Conservation (phyloP, 2,329 filamentous ascomycete genomes). For the Lasiodiplodia sp. region DNA sequence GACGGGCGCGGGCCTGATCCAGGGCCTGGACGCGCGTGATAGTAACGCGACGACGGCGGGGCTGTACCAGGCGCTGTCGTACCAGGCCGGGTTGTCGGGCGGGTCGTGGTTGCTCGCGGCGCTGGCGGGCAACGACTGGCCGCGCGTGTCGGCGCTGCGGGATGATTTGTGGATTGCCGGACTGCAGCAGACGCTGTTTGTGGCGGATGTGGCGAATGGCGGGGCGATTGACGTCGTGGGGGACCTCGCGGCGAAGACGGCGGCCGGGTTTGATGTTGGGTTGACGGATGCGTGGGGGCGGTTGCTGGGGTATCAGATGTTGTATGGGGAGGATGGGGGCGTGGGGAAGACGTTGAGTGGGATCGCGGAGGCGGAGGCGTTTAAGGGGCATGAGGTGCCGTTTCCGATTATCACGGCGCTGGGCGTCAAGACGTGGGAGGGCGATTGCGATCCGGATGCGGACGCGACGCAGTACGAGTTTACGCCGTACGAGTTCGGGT, state of each 20-base stretch:
- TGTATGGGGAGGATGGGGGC: slow-evolving; percentile 48
- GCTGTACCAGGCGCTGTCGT: slow-evolving; percentile 55
- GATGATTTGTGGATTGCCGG: slow-evolving; percentile 51
- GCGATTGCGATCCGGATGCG: slow-evolving; percentile 45
- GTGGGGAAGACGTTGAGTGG: slow-evolving; percentile 46
- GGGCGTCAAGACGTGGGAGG: slow-evolving; percentile 33
- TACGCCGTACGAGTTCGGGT: slow-evolving; percentile 71
- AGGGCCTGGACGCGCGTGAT: slow-evolving; percentile 54
- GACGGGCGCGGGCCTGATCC: slow-evolving; percentile 49
- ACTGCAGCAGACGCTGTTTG: slow-evolving; percentile 47
- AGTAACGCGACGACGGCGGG: slow-evolving; percentile 48
- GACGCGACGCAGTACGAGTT: slow-evolving; percentile 72
- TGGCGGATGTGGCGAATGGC: slow-evolving; percentile 47
- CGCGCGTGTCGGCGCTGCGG: slow-evolving; percentile 51
- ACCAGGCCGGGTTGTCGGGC: slow-evolving; percentile 56
- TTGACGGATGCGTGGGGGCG: slow-evolving; percentile 53
- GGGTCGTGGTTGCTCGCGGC: slow-evolving; percentile 57
- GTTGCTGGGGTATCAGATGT: slow-evolving; percentile 50
- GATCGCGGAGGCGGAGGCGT: slow-evolving; percentile 38
- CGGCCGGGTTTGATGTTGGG: slow-evolving; percentile 49
- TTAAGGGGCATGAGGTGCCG: slow-evolving; percentile 50
- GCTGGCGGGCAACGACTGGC: slow-evolving; percentile 55
- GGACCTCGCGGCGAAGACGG: slow-evolving; percentile 47
- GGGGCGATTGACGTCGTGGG: slow-evolving; percentile 36
- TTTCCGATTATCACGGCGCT: slow-evolving; percentile 56